phyloP scores from a whole-genome alignment of 306 rosid genomes.

The Leucaena leucocephala region DNA sequence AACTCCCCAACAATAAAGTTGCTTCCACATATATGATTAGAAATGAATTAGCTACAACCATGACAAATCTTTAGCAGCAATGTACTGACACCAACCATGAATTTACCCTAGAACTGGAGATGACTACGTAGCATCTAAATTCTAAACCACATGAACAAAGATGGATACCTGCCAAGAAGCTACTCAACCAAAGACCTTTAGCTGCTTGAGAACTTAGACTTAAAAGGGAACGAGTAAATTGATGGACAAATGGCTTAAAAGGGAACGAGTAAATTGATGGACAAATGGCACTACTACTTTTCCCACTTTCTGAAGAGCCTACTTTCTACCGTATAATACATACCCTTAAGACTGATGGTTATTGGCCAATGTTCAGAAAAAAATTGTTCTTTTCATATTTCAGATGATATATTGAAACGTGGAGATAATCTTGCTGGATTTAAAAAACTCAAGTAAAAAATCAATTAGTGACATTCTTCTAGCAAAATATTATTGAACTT shows the following conservation, averaged over 20 bases:
- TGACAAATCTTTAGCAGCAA: background rate
- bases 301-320: background rate
- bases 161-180: background rate
- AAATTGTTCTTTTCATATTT: background rate
- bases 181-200: background rate
- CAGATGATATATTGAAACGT: background rate
- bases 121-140: background rate
- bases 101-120: background rate
- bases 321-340: background rate
- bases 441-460: background rate
- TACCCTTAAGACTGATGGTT: background rate
- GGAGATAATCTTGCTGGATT: background rate
- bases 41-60: background rate
- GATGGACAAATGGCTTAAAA: background rate
- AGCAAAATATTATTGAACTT: background rate
- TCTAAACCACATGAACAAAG: background rate
- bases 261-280: too few relatives aligned
- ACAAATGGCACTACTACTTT: background rate
- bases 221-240: background rate
- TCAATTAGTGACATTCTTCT: background rate
- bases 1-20: background rate
- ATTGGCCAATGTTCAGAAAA: background rate
- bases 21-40: background rate
- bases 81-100: background rate
- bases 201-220: background rate